A percentile compares a stretch with the other conserved stretches of the same genome.
Evolutionary conservation across 2,329 filamentous ascomycete genomes (phyloP).

Genomic region (Dactylellina haptotyla): DNA sequence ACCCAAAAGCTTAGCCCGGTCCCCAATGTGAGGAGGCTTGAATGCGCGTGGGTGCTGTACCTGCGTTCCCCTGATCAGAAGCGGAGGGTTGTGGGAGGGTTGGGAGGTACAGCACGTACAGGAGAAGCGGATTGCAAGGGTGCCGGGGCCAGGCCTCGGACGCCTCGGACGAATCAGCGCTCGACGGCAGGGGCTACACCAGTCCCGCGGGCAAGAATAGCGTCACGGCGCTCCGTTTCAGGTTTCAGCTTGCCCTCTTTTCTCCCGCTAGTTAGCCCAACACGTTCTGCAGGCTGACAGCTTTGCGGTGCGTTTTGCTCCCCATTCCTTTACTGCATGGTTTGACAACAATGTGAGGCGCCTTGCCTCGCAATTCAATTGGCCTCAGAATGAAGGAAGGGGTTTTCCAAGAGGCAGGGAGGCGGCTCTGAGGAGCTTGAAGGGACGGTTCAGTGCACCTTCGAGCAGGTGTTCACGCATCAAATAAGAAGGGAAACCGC

Average conservation of each 20-base stretch:
- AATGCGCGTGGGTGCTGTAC: background rate
- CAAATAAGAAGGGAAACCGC: too few species aligned
- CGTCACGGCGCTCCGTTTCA: slow-evolving; percentile 33
- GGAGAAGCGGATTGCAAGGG: background rate
- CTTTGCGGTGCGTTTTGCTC: slow-evolving; percentile 10
- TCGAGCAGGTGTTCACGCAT: too few species aligned
- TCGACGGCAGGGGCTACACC: slow-evolving; percentile 10
- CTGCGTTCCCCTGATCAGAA: slow-evolving; percentile 13
- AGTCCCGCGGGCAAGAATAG: slow-evolving; percentile 39
- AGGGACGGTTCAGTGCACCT: background rate
- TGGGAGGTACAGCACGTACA: too few species aligned
- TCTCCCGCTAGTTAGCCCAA: background rate
- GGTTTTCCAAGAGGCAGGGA: background rate
- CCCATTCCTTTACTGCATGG: background rate
- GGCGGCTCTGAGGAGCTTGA: background rate
- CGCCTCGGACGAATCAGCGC: slow-evolving; percentile 25
- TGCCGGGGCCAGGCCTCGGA: slow-evolving; percentile 1
- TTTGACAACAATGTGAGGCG: background rate
- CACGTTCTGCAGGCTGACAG: slow-evolving; percentile 31
- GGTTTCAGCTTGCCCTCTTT: slow-evolving; percentile 27
- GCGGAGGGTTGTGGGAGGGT: slow-evolving; percentile 1
- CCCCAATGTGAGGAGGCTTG: slow-evolving; percentile 14
- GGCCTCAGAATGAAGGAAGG: slow-evolving; percentile 3
- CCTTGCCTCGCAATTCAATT: slow-evolving; percentile 13
- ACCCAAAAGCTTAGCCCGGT: slow-evolving; percentile 31